Percentiles rank a stretch among this genome's conserved stretches.
Evolutionary conservation across 257 asterid genomes (phyloP).

Genomic region (Solanum clarkiae): DNA sequence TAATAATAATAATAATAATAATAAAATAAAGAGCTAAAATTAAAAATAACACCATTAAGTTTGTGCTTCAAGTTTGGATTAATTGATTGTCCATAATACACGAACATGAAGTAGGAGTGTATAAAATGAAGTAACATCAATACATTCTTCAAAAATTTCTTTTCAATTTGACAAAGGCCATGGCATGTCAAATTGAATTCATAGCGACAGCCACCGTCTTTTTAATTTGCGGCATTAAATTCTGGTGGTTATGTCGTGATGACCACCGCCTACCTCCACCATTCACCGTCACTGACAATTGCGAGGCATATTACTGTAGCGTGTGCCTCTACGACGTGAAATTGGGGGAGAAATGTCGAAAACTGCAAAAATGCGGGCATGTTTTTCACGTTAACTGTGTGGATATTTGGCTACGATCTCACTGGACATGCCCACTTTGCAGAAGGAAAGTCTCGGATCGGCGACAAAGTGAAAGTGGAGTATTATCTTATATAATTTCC

Average conservation of each 20-base stretch:
- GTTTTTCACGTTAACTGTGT: conserved; percentile 25
- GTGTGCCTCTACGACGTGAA: conserved; percentile 23
- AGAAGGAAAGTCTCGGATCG: conserved; percentile 5
- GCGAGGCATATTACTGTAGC: conserved; percentile 2
- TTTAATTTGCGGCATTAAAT: neutral
- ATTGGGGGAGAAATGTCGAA: conserved; percentile 18
- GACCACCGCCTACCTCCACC: neutral
- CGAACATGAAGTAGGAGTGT: neutral
- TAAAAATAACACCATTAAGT: neutral
- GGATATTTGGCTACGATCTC: conserved; percentile 20
- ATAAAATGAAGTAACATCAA: neutral
- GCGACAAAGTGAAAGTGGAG: neutral
- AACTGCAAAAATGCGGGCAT: conserved; percentile 25
- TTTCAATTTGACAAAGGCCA: neutral
- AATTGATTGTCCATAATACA: neutral
- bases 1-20: neutral
- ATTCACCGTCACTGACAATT: neutral
- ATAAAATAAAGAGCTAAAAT: neutral
- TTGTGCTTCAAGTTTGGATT: neutral
- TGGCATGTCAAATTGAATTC: neutral
- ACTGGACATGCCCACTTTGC: conserved; percentile 31
- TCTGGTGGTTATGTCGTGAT: neutral
- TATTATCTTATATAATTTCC: neutral
- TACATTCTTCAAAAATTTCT: neutral
- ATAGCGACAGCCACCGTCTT: neutral